Evolutionary conservation across 768 basidiomycete genomes (phyloP).

Genomic region (Tricholoma matsutake): DNA sequence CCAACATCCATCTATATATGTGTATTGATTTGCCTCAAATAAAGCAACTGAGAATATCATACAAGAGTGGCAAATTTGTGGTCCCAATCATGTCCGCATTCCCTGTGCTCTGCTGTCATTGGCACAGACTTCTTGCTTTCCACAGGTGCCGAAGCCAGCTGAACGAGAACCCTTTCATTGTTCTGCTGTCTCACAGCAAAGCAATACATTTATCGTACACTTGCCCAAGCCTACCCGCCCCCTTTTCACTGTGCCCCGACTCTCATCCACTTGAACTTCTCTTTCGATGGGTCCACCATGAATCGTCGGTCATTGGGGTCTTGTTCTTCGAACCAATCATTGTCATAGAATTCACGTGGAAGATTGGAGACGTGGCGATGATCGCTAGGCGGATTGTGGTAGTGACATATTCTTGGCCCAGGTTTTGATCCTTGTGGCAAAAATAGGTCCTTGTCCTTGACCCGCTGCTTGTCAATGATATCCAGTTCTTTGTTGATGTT

Average conservation of each 20-base stretch:
- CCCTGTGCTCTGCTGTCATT: too few species aligned
- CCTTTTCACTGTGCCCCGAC: not conserved
- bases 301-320: not conserved
- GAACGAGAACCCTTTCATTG: not conserved
- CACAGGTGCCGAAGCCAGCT: too few species aligned
- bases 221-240: not conserved
- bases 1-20: not conserved
- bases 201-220: not conserved
- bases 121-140: too few species aligned
- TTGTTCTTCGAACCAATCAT: not conserved
- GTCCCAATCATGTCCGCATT: too few species aligned
- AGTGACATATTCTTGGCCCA: not conserved
- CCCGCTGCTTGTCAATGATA: too few species aligned
- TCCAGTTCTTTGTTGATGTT: too few species aligned
- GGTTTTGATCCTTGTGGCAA: not conserved
- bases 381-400: not conserved
- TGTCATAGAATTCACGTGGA: slow-evolving; percentile 2
- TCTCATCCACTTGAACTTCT: not conserved
- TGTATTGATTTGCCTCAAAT: not conserved
- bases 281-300: not conserved
- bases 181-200: not conserved
- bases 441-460: slow-evolving; percentile 9
- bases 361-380: not conserved
- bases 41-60: too few species aligned
- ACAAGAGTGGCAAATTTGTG: too few species aligned